phyloP scores from a whole-genome alignment of 192 early-diverging fungal species.

The Backusella psychrophila region DNA sequence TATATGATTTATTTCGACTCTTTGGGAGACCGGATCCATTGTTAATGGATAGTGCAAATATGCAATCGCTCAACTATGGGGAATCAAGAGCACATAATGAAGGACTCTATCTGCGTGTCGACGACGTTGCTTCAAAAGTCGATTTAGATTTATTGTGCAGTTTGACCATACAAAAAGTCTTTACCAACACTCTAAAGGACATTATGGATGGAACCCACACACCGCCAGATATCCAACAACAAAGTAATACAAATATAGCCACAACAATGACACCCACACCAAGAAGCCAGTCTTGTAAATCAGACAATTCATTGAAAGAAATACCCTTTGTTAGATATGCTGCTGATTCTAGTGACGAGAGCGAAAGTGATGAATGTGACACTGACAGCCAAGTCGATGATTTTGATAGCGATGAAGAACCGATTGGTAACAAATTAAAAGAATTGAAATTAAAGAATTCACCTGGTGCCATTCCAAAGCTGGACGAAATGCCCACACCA shows the following conservation, averaged over 20 bases:
- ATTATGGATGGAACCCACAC: not conserved
- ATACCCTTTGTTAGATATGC: not conserved
- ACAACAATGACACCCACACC: not conserved
- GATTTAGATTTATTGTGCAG: not conserved
- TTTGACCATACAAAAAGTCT: not conserved
- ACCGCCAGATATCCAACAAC: not conserved
- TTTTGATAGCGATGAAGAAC: not conserved
- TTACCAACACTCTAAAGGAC: not conserved
- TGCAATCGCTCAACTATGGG: not conserved
- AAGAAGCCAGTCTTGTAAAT: not conserved
- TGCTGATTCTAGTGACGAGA: not conserved
- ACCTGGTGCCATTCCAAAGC: not conserved
- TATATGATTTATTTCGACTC: not conserved
- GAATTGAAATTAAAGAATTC: not conserved
- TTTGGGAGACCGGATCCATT: not conserved
- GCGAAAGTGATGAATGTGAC: not conserved
- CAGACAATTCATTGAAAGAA: not conserved
- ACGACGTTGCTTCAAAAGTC: not conserved
- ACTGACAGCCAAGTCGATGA: not conserved
- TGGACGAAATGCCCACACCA: not conserved
- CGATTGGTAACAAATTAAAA: not conserved
- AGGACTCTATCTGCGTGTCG: not conserved
- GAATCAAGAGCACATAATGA: not conserved
- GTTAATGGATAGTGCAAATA: not conserved
- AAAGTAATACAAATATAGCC: not conserved